phyloP scores from a whole-genome alignment of 306 rosid genomes.

The Pachyrhizus erosus region DNA sequence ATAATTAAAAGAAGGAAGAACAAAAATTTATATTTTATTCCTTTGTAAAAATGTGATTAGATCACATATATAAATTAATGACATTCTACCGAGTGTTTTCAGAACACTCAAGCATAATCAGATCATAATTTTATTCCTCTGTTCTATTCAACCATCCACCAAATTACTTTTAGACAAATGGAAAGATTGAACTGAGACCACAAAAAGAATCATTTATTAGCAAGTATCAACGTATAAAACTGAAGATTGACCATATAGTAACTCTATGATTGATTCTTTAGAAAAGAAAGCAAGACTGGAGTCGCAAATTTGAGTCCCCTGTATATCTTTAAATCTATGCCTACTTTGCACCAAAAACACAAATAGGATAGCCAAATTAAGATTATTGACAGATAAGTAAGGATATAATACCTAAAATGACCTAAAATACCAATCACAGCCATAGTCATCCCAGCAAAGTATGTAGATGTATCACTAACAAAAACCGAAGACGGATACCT shows the following conservation, averaged over 20 bases:
- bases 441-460: conserved; percentile 99
- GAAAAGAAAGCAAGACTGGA: conserved; percentile 21
- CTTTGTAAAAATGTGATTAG: too few species aligned
- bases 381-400: conserved; percentile 5
- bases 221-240: conserved; percentile 30
- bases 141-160: too few species aligned
- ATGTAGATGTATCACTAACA: conserved; percentile 96
- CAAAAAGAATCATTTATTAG: background rate
- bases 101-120: too few species aligned
- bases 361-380: conserved; percentile 11
- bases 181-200: conserved; percentile 3
- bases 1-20: too few species aligned
- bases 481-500: conserved; percentile 98
- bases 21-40: too few species aligned
- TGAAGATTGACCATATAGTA: conserved; percentile 21
- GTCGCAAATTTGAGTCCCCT: background rate
- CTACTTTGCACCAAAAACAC: conserved; percentile 15
- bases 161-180: background rate
- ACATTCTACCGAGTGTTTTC: too few species aligned
- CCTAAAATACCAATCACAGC: conserved; percentile 96
- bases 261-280: conserved; percentile 18
- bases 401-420: conserved; percentile 79
- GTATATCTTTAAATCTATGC: background rate
- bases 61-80: too few species aligned
- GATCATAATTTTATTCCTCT: too few species aligned